These are phyloP conservation scores for Neurospora crassa DNA, from an alignment of 2,329 filamentous ascomycete genomes.

Conservation along the genomic window DNA sequence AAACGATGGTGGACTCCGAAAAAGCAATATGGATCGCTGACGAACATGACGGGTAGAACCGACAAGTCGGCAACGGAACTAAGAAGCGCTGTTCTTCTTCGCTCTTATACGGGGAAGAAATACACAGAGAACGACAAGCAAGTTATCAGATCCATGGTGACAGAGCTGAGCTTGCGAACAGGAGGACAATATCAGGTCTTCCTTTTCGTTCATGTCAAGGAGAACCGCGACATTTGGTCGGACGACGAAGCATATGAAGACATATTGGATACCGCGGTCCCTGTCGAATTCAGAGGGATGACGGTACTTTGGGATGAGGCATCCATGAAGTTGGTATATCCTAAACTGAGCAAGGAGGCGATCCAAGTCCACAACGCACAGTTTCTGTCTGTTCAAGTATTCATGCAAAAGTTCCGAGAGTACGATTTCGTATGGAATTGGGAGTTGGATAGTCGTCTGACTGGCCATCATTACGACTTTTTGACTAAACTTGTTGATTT, in stretches of 20 bases:
- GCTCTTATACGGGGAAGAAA: conserved; percentile 63
- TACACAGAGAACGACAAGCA: conserved; percentile 75
- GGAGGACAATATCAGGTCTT: conserved; percentile 77
- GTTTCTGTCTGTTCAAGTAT: conserved; percentile 67
- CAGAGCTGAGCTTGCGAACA: conserved; percentile 64
- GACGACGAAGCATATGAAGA: conserved; percentile 48
- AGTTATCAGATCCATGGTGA: conserved; percentile 68
- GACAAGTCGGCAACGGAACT: conserved; percentile 24
- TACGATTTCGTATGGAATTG: conserved; percentile 82
- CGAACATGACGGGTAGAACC: neutral
- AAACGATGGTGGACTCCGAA: neutral
- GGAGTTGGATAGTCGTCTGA: conserved; percentile 75
- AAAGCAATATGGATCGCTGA: neutral
- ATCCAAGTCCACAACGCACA: conserved; percentile 50
- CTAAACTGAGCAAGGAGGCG: conserved; percentile 52
- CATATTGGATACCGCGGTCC: conserved; percentile 38
- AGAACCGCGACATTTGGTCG: conserved; percentile 47
- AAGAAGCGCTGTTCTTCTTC: conserved; percentile 65
- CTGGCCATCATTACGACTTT: conserved; percentile 74
- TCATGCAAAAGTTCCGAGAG: conserved; percentile 65
- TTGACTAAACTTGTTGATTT: conserved; percentile 56
- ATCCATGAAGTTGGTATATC: conserved; percentile 69
- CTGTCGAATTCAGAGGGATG: conserved; percentile 49
- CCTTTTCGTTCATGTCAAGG: conserved; percentile 70
- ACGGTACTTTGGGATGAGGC: conserved; percentile 65